phyloP scores from a whole-genome alignment of 2,329 filamentous ascomycete species.

The Xenoacremonium recifei region DNA sequence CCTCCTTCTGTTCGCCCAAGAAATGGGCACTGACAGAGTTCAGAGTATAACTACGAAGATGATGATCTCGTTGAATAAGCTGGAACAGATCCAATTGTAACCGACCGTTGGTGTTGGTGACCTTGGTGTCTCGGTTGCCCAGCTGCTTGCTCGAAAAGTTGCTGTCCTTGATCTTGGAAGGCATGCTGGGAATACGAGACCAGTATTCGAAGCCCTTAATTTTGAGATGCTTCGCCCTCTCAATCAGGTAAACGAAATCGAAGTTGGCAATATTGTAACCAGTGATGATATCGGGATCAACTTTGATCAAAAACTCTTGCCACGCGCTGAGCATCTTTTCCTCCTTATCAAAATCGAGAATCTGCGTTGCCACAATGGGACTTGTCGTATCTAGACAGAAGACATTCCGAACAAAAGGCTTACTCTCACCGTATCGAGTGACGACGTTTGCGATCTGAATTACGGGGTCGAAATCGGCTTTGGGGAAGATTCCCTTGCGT shows the following conservation, averaged over 20 bases:
- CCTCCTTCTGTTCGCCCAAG: slow-evolving; percentile 94
- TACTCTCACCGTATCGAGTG: slow-evolving; percentile 89
- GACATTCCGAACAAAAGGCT: slow-evolving; percentile 94
- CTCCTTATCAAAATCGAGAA: slow-evolving; percentile 79
- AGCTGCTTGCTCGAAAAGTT: slow-evolving; percentile 98
- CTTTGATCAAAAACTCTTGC: slow-evolving; percentile 84
- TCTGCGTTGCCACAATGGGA: slow-evolving; percentile 90
- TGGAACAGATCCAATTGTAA: slow-evolving; percentile 94
- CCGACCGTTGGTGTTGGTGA: slow-evolving; percentile 91
- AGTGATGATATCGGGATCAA: slow-evolving; percentile 96
- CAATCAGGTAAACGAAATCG: slow-evolving; percentile 93
- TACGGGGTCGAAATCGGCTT: slow-evolving; percentile 86
- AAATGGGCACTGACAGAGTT: slow-evolving; percentile 97
- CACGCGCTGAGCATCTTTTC: slow-evolving; percentile 89
- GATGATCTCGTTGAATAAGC: slow-evolving; percentile 89
- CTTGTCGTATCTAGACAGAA: slow-evolving; percentile 94
- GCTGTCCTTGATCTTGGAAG: slow-evolving; percentile 71
- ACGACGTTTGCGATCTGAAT: slow-evolving; percentile 98
- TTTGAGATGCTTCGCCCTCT: slow-evolving; percentile 83
- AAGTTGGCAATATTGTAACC: slow-evolving; percentile 99
- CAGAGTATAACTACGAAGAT: slow-evolving; percentile 92
- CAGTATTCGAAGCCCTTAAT: slow-evolving; percentile 79
- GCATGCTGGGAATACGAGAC: slow-evolving; percentile 72
- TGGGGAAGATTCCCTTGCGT: slow-evolving; percentile 95
- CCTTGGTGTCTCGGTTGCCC: slow-evolving; percentile 91